Percentiles rank a stretch among this genome's conserved stretches.
Evolutionary conservation across 2,329 filamentous ascomycete species (phyloP).

Genomic region (Penicillium frequentans): DNA sequence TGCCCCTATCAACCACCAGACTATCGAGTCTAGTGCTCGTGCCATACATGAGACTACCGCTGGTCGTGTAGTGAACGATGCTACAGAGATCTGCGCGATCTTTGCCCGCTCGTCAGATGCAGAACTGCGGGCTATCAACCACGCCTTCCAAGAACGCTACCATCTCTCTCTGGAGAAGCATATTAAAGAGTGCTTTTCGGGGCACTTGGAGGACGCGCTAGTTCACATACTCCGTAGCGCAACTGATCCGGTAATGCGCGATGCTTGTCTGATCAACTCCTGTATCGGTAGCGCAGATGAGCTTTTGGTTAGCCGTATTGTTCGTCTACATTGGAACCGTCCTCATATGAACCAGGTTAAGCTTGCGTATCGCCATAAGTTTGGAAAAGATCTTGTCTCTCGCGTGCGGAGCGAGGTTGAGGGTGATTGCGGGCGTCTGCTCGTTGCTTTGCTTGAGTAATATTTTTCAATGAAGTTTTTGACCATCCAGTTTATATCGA

Average conservation of each 20-base stretch:
- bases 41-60: conserved; percentile 63
- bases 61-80: conserved; percentile 36
- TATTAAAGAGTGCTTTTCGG: conserved; percentile 80
- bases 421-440: conserved; percentile 74
- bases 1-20: conserved; percentile 68
- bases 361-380: conserved; percentile 71
- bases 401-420: conserved; percentile 81
- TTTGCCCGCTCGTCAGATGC: conserved; percentile 73
- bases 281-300: conserved; percentile 83
- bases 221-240: conserved; percentile 76
- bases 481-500: neutral
- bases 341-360: conserved; percentile 74
- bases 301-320: conserved; percentile 71
- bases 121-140: conserved; percentile 78
- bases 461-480: neutral
- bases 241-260: conserved; percentile 77
- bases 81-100: conserved; percentile 67
- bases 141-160: conserved; percentile 73
- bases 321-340: conserved; percentile 81
- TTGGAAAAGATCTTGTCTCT: conserved; percentile 64
- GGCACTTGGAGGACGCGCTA: conserved; percentile 87
- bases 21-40: conserved; percentile 73
- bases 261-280: conserved; percentile 78
- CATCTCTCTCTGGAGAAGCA: conserved; percentile 68
- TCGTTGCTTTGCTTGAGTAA: conserved; percentile 64